A percentile compares a stretch with the other conserved stretches of the same genome.
Evolutionary conservation across 768 basidiomycete genomes (phyloP).

Genomic region (Ephemerocybe angulata): DNA sequence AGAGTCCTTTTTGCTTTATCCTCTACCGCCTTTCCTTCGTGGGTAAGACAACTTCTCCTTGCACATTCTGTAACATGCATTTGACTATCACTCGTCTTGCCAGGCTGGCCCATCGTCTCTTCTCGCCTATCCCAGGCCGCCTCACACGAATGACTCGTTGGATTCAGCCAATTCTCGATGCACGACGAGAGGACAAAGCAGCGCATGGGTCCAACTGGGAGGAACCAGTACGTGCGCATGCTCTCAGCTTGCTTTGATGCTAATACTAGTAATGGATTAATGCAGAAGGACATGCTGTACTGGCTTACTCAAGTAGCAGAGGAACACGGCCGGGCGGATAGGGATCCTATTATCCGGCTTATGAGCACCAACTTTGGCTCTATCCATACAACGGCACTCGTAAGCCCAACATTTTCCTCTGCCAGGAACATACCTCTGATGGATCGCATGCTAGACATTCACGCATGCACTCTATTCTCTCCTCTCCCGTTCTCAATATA

Average conservation of each 20-base stretch:
- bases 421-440: background rate
- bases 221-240: constrained; percentile 3
- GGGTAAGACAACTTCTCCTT: background rate
- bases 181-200: constrained; percentile 6
- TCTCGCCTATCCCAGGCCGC: constrained; percentile 1
- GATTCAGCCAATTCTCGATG: constrained; percentile 13
- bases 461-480: constrained; percentile 28
- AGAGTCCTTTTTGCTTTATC: constrained; percentile 23
- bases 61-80: background rate
- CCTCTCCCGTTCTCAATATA: constrained; percentile 30
- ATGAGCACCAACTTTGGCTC: constrained; percentile 41
- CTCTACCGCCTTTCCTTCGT: constrained; percentile 25
- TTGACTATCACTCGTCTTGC: background rate
- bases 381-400: constrained; percentile 41
- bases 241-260: background rate
- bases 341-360: constrained; percentile 30
- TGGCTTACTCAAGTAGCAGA: constrained; percentile 44
- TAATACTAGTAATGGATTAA: background rate
- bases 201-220: constrained; percentile 11
- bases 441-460: background rate
- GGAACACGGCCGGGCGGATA: constrained; percentile 22
- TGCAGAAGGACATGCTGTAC: constrained; percentile 42
- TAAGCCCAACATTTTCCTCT: constrained; percentile 17
- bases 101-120: background rate
- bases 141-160: constrained; percentile 3